These are phyloP conservation scores for Ceratocystis lukuohia DNA, from an alignment of 2,329 filamentous ascomycete species.

Conservation along the genomic window DNA sequence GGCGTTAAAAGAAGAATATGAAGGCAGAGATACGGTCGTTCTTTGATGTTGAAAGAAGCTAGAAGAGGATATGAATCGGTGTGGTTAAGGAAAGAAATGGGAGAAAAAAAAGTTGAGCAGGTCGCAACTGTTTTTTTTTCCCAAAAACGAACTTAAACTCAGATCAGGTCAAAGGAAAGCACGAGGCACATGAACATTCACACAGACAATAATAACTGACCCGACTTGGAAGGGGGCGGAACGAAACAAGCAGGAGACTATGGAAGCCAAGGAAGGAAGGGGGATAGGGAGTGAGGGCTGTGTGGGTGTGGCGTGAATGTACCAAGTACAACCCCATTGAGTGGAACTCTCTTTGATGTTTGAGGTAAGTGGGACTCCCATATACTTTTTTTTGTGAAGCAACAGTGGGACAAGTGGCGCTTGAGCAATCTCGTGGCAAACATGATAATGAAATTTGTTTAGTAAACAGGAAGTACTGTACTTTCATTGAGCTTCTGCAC, in stretches of 20 bases:
- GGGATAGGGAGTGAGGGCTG: background rate
- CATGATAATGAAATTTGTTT: background rate
- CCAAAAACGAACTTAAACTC: background rate
- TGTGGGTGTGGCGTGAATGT: conserved; percentile 14
- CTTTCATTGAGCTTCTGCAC: background rate
- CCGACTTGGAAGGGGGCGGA: conserved; percentile 12
- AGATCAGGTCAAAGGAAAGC: conserved; percentile 9
- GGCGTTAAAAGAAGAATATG: background rate
- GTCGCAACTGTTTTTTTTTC: conserved; percentile 3
- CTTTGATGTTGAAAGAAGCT: conserved; percentile 1
- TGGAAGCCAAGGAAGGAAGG: conserved; percentile 10
- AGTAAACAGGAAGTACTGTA: background rate
- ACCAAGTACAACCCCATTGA: conserved; percentile 10
- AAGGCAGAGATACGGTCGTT: background rate
- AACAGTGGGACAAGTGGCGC: conserved; percentile 1
- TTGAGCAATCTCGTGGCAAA: background rate
- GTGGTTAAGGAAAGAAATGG: conserved; percentile 4
- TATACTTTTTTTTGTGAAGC: conserved; percentile 2
- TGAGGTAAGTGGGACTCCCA: background rate
- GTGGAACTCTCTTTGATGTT: background rate
- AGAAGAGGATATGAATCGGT: background rate
- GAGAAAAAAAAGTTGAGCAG: conserved; percentile 3
- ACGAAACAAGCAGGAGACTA: conserved; percentile 8
- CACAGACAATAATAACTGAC: conserved; percentile 14
- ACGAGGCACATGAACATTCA: conserved; percentile 7